Evolutionary conservation across 352 stramenopile genomes (phyloP), one percentile per base, ranked within the genome.

Genomic region (Phytophthora ohioensis): DNA sequence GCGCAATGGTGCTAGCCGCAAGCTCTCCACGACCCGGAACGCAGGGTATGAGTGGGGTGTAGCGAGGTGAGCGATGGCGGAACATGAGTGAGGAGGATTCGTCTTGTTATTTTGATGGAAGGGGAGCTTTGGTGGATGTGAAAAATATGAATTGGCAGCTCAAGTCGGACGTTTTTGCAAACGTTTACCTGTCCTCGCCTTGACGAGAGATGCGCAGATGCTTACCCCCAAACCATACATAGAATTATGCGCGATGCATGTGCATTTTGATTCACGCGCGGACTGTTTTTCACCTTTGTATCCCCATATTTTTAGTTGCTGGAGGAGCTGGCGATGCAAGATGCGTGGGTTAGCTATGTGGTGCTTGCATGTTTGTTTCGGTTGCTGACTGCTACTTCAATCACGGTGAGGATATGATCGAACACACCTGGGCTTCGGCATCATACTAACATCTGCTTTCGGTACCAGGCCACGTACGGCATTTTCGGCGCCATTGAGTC

Each of bases 401-500:
- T 46, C 32, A 56, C 54, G 54, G 60, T 74, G 32, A 13, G 12
- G 9, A 21, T 17, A 38, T 21, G 12, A 31, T 4, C 10, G 8
- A 10, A 27, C 21, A 27, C 21, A 27, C 21, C 21, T 27, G 21
- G 21, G 21, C 21, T 27, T 27, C 21, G 21, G 21, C 21, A 27
- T 17, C 59, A 4, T 58, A 38, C 34, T 46, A 42, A 56, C n/a
- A 32, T 47, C 47, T 67, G 21, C 10, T 45, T 53, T 47, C 13
- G 21, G 30, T 46, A 2, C 21, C 46, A 91, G 84, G 72, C 71
- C 60, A 88, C 84, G 4, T 80, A 85, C 38, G 76, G 81, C 15
- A 81, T 91, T 56, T 91, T 81, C 42, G 84, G 84, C 7, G 79
- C 81, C 8, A 88, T 91, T 57, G 78, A 90, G 49, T 79, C 68